phyloP scores from a whole-genome alignment of 805 yeast species.

The Candida awuae region DNA sequence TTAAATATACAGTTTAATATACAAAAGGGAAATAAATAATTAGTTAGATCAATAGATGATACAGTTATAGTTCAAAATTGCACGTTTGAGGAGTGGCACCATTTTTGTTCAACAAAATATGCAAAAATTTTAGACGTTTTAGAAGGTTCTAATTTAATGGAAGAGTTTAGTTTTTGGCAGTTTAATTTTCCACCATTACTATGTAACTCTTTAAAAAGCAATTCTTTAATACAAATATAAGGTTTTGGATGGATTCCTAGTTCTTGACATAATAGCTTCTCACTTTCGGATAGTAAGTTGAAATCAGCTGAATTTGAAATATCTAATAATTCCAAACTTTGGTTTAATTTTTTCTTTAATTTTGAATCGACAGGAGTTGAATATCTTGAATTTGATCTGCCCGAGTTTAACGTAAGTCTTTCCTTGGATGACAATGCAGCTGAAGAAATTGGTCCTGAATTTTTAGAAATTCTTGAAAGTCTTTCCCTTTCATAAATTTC shows the following conservation, averaged over 20 bases:
- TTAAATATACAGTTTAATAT: not conserved
- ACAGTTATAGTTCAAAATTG: not conserved
- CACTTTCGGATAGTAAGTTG: slow-evolving; percentile 78
- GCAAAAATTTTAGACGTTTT: slow-evolving; percentile 87
- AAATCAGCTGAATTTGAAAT: slow-evolving; percentile 75
- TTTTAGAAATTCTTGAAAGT: slow-evolving; percentile 43
- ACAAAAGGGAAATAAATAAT: not conserved
- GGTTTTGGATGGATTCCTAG: slow-evolving; percentile 88
- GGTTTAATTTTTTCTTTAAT: slow-evolving; percentile 15
- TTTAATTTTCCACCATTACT: slow-evolving; percentile 78
- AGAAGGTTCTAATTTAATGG: slow-evolving; percentile 74
- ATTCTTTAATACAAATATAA: slow-evolving; percentile 84
- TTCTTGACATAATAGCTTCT: slow-evolving; percentile 75
- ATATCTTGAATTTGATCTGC: slow-evolving; percentile 23
- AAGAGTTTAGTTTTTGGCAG: slow-evolving; percentile 77
- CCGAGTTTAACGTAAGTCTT: slow-evolving; percentile 27
- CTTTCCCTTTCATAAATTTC: slow-evolving; percentile 83
- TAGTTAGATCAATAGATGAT: too few relatives aligned
- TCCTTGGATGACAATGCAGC: slow-evolving; percentile 21
- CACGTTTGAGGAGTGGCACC: slow-evolving; percentile 42
- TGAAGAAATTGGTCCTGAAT: slow-evolving; percentile 10
- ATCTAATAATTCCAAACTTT: slow-evolving; percentile 46
- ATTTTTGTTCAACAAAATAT: slow-evolving; percentile 85
- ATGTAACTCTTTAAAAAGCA: slow-evolving; percentile 77
- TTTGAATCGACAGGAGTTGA: slow-evolving; percentile 22